Conservation (phyloP, 495 filamentous ascomycete genomes). For the Trichoderma asperelloides region DNA sequence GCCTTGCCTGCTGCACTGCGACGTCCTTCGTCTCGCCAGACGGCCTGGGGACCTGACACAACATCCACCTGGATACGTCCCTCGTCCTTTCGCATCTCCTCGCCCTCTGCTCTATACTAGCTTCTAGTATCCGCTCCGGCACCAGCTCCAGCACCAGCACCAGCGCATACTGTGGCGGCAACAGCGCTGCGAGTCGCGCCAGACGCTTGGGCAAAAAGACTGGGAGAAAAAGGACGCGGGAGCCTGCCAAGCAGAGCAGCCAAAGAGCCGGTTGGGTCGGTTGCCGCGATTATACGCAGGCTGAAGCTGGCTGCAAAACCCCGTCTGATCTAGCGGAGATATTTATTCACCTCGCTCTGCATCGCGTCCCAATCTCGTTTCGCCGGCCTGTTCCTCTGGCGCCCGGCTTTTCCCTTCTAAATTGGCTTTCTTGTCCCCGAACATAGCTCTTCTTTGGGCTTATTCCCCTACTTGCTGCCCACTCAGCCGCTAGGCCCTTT, state of each 20-base stretch:
- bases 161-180: not conserved
- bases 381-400: not conserved
- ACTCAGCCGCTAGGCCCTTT: not conserved
- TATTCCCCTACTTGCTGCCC: not conserved
- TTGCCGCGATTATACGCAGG: not conserved
- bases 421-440: not conserved
- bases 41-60: conserved; percentile 3
- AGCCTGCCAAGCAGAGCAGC: not conserved
- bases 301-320: conserved; percentile 1
- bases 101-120: not conserved
- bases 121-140: not conserved
- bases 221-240: not conserved
- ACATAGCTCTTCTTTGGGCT: not conserved
- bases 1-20: conserved; percentile 7
- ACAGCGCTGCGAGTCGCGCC: not conserved
- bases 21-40: conserved; percentile 7
- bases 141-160: not conserved
- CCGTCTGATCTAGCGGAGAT: not conserved
- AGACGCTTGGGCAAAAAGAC: not conserved
- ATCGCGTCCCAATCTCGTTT: not conserved
- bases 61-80: not conserved
- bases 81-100: not conserved
- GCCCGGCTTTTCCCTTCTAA: not conserved
- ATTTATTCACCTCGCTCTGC: not conserved
- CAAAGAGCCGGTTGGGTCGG: not conserved